phyloP scores from a whole-genome alignment of 495 filamentous ascomycete genomes.

The Coniosporium apollinis region DNA sequence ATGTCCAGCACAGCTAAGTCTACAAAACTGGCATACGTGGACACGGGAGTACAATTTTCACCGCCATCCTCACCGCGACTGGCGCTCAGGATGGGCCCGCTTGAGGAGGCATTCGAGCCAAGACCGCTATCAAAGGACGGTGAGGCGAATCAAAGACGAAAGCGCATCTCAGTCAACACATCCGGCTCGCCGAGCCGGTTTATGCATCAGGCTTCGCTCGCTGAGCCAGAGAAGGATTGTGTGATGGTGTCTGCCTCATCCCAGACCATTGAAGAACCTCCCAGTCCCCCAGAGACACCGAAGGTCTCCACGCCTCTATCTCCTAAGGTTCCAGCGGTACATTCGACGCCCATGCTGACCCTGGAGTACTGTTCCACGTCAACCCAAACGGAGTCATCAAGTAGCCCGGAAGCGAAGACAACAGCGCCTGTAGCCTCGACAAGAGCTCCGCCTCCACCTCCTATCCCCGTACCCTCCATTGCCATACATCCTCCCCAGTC shows the following conservation, averaged over 20 bases:
- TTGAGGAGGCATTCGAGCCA: conserved; percentile 4
- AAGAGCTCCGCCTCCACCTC: conserved; percentile 14
- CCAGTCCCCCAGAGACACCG: conserved; percentile 54
- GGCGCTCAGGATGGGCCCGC: conserved; percentile 10
- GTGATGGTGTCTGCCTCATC: conserved; percentile 55
- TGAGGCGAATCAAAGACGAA: conserved; percentile 55
- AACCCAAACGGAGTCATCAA: conserved; percentile 52
- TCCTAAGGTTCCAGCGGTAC: too few relatives aligned
- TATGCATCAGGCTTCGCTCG: too few relatives aligned
- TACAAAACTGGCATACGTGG: conserved; percentile 44
- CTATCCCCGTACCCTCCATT: conserved; percentile 41
- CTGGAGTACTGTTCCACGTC: conserved; percentile 31
- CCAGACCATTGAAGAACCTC: conserved; percentile 51
- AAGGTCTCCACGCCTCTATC: too few relatives aligned
- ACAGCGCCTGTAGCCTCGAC: conserved; percentile 3
- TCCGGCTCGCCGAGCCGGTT: conserved; percentile 18
- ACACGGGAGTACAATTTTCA: conserved; percentile 66
- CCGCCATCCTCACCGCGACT: conserved; percentile 58
- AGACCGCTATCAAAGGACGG: conserved; percentile 34
- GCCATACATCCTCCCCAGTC: conserved; percentile 48
- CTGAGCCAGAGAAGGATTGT: too few relatives aligned
- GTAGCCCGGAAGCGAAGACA: conserved; percentile 16
- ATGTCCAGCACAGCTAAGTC: too few relatives aligned
- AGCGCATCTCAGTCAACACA: conserved; percentile 37
- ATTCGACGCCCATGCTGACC: too few relatives aligned